Evolutionary conservation across 192 early-diverging fungal species (phyloP).

Genomic region (Gamsiella multidivaricata): DNA sequence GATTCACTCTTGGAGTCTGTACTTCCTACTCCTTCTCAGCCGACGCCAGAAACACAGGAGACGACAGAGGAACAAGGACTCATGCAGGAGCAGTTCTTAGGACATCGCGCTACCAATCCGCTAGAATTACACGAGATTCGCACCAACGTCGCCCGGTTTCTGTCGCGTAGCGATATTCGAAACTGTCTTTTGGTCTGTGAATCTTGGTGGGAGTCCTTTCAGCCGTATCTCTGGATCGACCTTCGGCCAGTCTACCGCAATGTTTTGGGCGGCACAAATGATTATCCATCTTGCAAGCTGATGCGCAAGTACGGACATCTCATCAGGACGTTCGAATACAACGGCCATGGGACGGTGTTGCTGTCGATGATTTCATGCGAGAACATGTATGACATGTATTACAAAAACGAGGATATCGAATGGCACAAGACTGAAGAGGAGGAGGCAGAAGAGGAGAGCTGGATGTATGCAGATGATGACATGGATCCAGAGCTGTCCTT

Average conservation of each 20-base stretch:
- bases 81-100: background rate
- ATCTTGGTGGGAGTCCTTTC: slow-evolving; percentile 32
- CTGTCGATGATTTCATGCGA: slow-evolving; percentile 18
- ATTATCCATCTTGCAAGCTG: slow-evolving; percentile 16
- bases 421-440: slow-evolving; percentile 15
- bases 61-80: background rate
- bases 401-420: background rate
- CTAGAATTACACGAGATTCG: slow-evolving; percentile 32
- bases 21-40: background rate
- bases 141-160: slow-evolving; percentile 16
- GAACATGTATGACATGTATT: background rate
- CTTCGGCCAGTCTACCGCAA: slow-evolving; percentile 34
- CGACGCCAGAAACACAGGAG: background rate
- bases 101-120: slow-evolving; percentile 24
- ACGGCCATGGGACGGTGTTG: slow-evolving; percentile 31
- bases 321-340: slow-evolving; percentile 38
- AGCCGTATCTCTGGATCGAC: slow-evolving; percentile 14
- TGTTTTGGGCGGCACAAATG: slow-evolving; percentile 23
- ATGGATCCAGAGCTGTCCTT: background rate
- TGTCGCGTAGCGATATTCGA: slow-evolving; percentile 13
- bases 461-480: slow-evolving; percentile 37
- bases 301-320: slow-evolving; percentile 30
- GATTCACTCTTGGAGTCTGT: too few relatives aligned
- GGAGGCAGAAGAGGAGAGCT: slow-evolving; percentile 11
- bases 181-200: slow-evolving; percentile 21